Evolutionary conservation across 2,329 filamentous ascomycete genomes (phyloP).

Genomic region (Cladophialophora bantiana): DNA sequence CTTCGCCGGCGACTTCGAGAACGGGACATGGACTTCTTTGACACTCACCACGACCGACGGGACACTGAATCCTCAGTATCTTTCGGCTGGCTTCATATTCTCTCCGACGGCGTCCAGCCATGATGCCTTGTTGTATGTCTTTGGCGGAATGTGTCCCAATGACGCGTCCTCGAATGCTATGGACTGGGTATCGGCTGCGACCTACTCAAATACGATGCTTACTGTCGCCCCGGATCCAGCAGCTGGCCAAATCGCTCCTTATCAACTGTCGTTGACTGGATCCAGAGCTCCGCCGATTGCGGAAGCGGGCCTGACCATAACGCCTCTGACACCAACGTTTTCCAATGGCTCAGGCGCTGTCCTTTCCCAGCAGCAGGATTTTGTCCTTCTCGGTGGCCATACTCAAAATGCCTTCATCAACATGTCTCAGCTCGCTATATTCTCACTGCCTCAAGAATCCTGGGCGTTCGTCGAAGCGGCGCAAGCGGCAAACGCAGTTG

Average conservation of each 20-base stretch:
- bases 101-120: constrained; percentile 64
- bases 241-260: constrained; percentile 31
- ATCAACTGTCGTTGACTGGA: constrained; percentile 54
- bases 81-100: constrained; percentile 71
- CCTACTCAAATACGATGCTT: constrained; percentile 83
- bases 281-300: constrained; percentile 72
- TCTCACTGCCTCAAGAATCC: constrained; percentile 81
- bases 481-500: constrained; percentile 58
- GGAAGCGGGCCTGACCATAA: constrained; percentile 87
- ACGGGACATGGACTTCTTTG: constrained; percentile 63
- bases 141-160: constrained; percentile 83
- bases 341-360: constrained; percentile 69
- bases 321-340: constrained; percentile 72
- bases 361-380: constrained; percentile 76
- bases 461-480: constrained; percentile 83
- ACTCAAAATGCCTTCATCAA: constrained; percentile 86
- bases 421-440: constrained; percentile 88
- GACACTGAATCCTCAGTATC: constrained; percentile 60
- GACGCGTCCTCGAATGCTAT: constrained; percentile 51
- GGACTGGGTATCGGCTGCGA: constrained; percentile 71
- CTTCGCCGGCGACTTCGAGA: constrained; percentile 51
- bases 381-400: constrained; percentile 84
- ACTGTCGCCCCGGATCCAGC: constrained; percentile 61
- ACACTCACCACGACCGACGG: constrained; percentile 46
- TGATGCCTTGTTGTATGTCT: constrained; percentile 70